Base-by-base conservation (phyloP, 768 basidiomycete genomes). In the Dioszegia crocea region DNA sequence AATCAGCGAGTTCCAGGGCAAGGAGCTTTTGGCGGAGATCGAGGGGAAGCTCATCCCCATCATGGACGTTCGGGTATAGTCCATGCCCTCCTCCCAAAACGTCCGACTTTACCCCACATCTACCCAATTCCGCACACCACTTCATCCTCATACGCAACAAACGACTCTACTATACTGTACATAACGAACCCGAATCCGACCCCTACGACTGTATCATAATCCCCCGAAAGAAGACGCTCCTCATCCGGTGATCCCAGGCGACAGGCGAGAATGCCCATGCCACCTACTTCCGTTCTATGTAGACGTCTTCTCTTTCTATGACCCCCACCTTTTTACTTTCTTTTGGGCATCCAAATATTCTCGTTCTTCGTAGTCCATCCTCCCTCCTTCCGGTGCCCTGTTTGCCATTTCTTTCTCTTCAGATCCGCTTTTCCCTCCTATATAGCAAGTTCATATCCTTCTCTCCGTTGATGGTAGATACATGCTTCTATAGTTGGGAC, bases 21-120 rank as follows among this genome's bases (percentile, higher is more conserved):
- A 21, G 10, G 54, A 56, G 29, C 41, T 56, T 4, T 24, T 36
- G 9, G 54, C 41, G 10, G 41, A 56, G 41, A 56, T 56, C 27
- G 54, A 56, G 30, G 44, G 41, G 5, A 44, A 36, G 29, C 38
- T 53, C 12, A 31, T 36, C 31, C 51, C 51, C 12, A 24, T 53
- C 51, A 21, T 53, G 21, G 51, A 53, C 4, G 51, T 53, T 17
- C 5, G 21, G 38, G 39, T 14, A 8, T 53, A 53, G 21, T 8
- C 47, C 33, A 33, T 33, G 14, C 33, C 33, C 33, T 33, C n/a
- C n/a, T n/a, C n/a, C n/a, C n/a, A n/a, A n/a, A n/a, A n/a, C n/a
- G n/a, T n/a, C n/a, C n/a, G n/a, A n/a, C n/a, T n/a, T n/a, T n/a
- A n/a, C n/a, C n/a, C n/a, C n/a, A n/a, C n/a, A n/a, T n/a, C n/a